phyloP scores from a whole-genome alignment of 2,329 filamentous ascomycete species.

The Teratosphaeria destructans region DNA sequence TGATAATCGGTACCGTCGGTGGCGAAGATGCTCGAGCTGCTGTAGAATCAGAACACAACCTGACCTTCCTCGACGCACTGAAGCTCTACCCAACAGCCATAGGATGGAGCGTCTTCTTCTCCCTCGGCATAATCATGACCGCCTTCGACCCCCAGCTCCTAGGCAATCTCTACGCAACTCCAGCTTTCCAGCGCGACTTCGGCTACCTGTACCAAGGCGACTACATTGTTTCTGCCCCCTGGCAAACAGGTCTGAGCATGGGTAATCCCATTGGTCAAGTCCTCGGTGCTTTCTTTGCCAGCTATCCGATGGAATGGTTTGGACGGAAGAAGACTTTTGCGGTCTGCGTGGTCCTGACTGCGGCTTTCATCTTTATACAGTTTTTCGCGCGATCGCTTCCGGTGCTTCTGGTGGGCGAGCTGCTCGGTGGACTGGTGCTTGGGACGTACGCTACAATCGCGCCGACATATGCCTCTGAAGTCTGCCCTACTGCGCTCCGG shows the following conservation, averaged over 20 bases:
- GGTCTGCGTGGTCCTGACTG: conserved; percentile 28
- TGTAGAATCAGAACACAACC: conserved; percentile 17
- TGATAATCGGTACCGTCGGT: conserved; percentile 17
- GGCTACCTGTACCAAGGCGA: conserved; percentile 39
- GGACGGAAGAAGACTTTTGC: conserved; percentile 24
- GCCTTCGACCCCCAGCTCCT: conserved; percentile 56
- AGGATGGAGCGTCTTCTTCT: conserved; percentile 50
- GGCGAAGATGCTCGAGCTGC: conserved; percentile 18
- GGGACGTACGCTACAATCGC: conserved; percentile 48
- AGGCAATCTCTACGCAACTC: conserved; percentile 51
- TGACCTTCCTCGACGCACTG: conserved; percentile 24
- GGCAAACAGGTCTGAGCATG: conserved; percentile 34
- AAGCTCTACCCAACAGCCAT: conserved; percentile 37
- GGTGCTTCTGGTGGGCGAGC: conserved; percentile 50
- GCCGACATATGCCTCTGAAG: conserved; percentile 57
- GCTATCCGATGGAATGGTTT: conserved; percentile 25
- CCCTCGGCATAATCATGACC: conserved; percentile 50
- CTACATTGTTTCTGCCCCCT: conserved; percentile 29
- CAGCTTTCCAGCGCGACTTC: conserved; percentile 48
- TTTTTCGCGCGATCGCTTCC: conserved; percentile 50
- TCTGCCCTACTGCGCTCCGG: conserved; percentile 48
- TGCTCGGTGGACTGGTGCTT: conserved; percentile 51
- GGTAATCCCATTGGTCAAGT: conserved; percentile 49
- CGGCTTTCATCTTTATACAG: conserved; percentile 49
- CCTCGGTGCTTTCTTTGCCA: conserved; percentile 29